A percentile compares a stretch with the other conserved stretches of the same genome.
phyloP scores from a whole-genome alignment of 2,329 filamentous ascomycete species.

The Trichoderma sp. region DNA sequence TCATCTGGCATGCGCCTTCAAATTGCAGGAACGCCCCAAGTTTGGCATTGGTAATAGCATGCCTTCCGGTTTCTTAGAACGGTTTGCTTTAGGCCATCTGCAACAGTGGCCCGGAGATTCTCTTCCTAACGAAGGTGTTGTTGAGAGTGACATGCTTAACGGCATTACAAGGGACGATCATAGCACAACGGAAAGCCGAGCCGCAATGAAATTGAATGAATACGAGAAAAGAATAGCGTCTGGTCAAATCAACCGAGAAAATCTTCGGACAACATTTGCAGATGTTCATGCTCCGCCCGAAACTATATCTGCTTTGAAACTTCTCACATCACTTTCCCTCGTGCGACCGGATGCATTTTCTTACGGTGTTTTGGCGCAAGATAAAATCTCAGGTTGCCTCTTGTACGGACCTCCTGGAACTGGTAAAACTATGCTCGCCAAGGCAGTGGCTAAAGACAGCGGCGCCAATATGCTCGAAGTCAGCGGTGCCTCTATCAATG shows the following conservation, averaged over 20 bases:
- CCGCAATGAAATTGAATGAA: slow-evolving; percentile 59
- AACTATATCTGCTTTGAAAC: slow-evolving; percentile 84
- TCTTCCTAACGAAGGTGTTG: slow-evolving; percentile 36
- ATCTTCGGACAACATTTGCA: slow-evolving; percentile 82
- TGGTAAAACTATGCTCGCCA: slow-evolving; percentile 70
- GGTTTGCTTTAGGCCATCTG: slow-evolving; percentile 38
- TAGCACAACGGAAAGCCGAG: slow-evolving; percentile 31
- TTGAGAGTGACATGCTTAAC: slow-evolving; percentile 28
- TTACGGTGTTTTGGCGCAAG: slow-evolving; percentile 88
- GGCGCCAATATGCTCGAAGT: slow-evolving; percentile 80
- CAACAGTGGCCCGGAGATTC: slow-evolving; percentile 37
- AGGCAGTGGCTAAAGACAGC: slow-evolving; percentile 68
- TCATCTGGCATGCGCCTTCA: slow-evolving; percentile 41
- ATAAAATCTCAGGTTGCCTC: slow-evolving; percentile 86
- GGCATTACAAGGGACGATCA: slow-evolving; percentile 37
- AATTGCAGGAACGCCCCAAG: slow-evolving; percentile 30
- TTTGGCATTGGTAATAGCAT: slow-evolving; percentile 27
- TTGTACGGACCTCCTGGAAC: slow-evolving; percentile 87
- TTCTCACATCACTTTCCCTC: slow-evolving; percentile 83
- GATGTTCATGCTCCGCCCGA: slow-evolving; percentile 82
- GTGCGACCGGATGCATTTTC: slow-evolving; percentile 91
- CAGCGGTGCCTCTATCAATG: slow-evolving; percentile 86
- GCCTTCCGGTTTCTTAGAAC: slow-evolving; percentile 35
- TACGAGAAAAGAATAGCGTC: slow-evolving; percentile 82
- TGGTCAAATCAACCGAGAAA: slow-evolving; percentile 78